Evolutionary conservation across 305 asterid genomes (phyloP), one percentile per base, ranked within the genome.

Genomic region (Ajuga reptans): DNA sequence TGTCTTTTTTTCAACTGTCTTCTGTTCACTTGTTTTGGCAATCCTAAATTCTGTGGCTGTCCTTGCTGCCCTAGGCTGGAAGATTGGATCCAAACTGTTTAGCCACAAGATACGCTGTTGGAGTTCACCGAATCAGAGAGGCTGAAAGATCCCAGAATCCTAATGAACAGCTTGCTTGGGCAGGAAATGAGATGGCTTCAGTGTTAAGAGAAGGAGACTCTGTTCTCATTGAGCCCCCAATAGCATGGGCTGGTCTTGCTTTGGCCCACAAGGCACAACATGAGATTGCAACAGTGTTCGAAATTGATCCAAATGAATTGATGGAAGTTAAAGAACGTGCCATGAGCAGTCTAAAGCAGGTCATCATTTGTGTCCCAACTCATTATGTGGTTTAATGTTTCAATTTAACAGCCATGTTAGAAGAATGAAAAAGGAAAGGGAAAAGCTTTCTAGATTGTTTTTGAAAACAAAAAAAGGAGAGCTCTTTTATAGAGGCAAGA

Each of bases 171-270:
- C 95, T 93, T 59, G 79, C 89, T 41, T 93, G 95, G 97, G 98
- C 98, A 4, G 95, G 98, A 68, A 90, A 89, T 70, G 98, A 93
- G 81, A 93, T 93, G 96, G 98, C 97, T 56, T 93, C 98, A 1
- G 86, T 90, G 50, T 69, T 90, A 60, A 85, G 95, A 75, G 98
- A 93, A 75, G 97, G 98, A 49, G 98, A 93, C 71, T 84, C 94
- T 39, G 24, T 80, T 27, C 61, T 70, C 70, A 84, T 86, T 66
- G 98, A 93, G 79, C 81, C 90, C 74, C 91, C 89, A 31, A 75
- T 89, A 71, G 96, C 95, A 29, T 93, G 97, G 98, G 88, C 97
- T 11, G 98, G 98, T 72, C 90, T 93, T 72, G 97, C 97, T 39
- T 79, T 85, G 88, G 97, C 73, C 74, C 97, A 90, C 86, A 90